A percentile compares a stretch with the other conserved stretches of the same genome.
Conservation (phyloP, 2,329 filamentous ascomycete genomes). For the Eutypella sp. region DNA sequence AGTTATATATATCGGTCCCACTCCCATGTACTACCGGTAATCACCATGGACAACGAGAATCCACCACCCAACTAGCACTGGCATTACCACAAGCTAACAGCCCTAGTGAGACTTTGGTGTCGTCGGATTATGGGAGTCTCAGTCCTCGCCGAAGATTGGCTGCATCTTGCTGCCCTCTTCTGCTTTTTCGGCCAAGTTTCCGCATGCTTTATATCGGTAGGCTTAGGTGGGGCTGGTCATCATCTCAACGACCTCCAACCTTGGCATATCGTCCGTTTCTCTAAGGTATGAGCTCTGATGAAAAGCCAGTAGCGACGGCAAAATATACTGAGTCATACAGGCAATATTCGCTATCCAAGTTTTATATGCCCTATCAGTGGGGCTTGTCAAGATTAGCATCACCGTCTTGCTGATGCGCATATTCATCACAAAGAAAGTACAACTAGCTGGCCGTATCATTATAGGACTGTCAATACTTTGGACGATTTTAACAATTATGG, state of each 20-base stretch:
- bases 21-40: not conserved
- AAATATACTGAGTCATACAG: conserved; percentile 3
- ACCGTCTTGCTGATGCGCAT: conserved; percentile 15
- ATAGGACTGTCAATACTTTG: conserved; percentile 13
- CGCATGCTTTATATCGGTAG: conserved; percentile 10
- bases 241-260: conserved; percentile 24
- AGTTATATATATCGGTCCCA: not conserved
- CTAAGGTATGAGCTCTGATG: conserved; percentile 10
- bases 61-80: not conserved
- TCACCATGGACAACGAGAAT: too few relatives aligned
- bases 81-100: not conserved
- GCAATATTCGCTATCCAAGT: conserved; percentile 13
- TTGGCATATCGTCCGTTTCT: conserved; percentile 15
- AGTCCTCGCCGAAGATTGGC: conserved; percentile 11
- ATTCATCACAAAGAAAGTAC: conserved; percentile 10
- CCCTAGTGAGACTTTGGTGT: not conserved
- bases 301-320: not conserved
- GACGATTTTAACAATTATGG: conserved; percentile 12
- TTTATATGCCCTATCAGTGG: conserved; percentile 10
- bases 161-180: conserved; percentile 10
- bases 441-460: conserved; percentile 9
- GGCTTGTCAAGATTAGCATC: conserved; percentile 15
- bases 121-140: not conserved
- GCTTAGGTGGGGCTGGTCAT: conserved; percentile 12
- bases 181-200: conserved; percentile 12